Evolutionary conservation across 2,329 filamentous ascomycete genomes (phyloP).

Genomic region (Aspergillus tanneri): DNA sequence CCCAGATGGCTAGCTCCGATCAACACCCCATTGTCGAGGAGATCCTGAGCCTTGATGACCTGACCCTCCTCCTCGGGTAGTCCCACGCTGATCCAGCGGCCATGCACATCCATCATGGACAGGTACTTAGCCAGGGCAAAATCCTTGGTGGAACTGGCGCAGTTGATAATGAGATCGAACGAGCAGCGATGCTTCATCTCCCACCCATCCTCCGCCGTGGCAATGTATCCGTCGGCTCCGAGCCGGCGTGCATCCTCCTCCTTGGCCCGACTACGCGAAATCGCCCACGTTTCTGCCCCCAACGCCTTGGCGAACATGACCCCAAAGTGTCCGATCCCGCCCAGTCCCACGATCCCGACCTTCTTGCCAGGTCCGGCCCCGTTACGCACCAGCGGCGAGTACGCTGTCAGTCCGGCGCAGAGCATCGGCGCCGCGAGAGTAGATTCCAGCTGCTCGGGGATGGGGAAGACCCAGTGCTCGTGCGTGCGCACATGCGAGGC

Average conservation of each 20-base stretch:
- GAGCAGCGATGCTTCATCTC: constrained; percentile 54
- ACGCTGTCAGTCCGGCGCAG: constrained; percentile 79
- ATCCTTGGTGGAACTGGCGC: constrained; percentile 71
- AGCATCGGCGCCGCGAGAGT: constrained; percentile 72
- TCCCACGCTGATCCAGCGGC: constrained; percentile 75
- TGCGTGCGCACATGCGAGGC: constrained; percentile 68
- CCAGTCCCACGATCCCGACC: constrained; percentile 47
- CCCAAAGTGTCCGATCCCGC: constrained; percentile 70
- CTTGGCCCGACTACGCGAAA: constrained; percentile 60
- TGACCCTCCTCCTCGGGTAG: constrained; percentile 75
- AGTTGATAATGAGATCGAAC: constrained; percentile 69
- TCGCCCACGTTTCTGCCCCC: constrained; percentile 61
- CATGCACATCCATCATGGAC: constrained; percentile 76
- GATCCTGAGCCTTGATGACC: constrained; percentile 68
- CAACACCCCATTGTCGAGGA: constrained; percentile 70
- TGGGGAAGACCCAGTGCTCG: constrained; percentile 69
- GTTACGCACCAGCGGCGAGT: constrained; percentile 72
- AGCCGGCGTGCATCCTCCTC: constrained; percentile 60
- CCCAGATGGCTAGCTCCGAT: constrained; percentile 72
- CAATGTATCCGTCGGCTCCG: constrained; percentile 61
- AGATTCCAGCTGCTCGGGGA: constrained; percentile 66
- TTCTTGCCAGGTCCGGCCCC: constrained; percentile 65
- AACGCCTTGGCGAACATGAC: constrained; percentile 68
- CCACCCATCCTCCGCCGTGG: constrained; percentile 59
- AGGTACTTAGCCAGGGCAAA: constrained; percentile 67